Percentiles rank a stretch among this genome's conserved stretches.
phyloP scores from a whole-genome alignment of 768 basidiomycete genomes.

The Austroboletus eburneus region DNA sequence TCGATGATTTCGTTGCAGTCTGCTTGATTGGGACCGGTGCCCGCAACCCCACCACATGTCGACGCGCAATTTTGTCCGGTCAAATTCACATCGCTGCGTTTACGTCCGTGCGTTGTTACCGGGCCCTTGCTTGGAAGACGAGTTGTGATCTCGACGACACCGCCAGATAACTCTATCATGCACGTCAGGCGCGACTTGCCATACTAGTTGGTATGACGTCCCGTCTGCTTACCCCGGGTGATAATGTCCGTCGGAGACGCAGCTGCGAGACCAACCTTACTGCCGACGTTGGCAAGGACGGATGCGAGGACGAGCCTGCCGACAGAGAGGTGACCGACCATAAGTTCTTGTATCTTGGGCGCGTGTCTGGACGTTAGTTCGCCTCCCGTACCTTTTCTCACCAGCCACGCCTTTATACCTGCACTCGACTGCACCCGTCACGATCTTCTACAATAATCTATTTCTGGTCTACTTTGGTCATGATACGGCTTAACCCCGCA shows the following conservation, averaged over 20 bases:
- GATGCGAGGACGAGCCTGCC: background rate
- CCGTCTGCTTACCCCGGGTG: background rate
- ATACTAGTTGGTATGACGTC: too few relatives aligned
- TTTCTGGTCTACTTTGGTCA: too few relatives aligned
- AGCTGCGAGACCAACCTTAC: background rate
- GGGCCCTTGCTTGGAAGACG: background rate
- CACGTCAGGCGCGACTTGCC: too few relatives aligned
- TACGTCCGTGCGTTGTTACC: background rate
- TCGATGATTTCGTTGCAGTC: conserved; percentile 6
- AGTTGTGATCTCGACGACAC: background rate
- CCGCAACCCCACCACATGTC: background rate
- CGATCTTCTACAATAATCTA: too few relatives aligned
- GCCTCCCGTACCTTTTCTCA: too few relatives aligned
- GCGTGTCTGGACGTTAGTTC: too few relatives aligned
- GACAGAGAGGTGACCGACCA: background rate
- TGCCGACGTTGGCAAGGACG: background rate
- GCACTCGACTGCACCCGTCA: too few relatives aligned
- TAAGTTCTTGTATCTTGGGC: too few relatives aligned
- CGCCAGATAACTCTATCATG: background rate
- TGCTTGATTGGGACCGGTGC: conserved; percentile 4
- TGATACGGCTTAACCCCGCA: too few relatives aligned
- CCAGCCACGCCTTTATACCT: too few relatives aligned
- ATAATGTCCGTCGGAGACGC: background rate
- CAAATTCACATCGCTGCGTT: background rate
- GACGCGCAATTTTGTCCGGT: conserved; percentile 1